These are phyloP conservation scores for Cryptosporidium muris DNA, from an alignment of 169 alveolate genomes.

Conservation along the genomic window DNA sequence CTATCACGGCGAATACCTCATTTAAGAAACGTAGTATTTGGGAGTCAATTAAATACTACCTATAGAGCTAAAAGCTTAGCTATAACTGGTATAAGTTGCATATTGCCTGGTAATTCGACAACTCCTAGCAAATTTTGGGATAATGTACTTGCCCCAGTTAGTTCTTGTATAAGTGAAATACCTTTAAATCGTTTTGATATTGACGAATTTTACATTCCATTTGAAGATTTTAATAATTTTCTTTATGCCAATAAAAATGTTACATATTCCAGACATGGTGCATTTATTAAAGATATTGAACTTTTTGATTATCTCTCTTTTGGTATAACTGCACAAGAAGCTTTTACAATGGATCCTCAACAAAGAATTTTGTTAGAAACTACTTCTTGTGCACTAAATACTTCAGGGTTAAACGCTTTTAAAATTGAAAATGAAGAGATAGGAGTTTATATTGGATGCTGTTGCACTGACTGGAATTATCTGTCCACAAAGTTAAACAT, in stretches of 20 bases:
- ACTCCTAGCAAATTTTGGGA: constrained; percentile 55
- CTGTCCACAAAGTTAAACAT: constrained; percentile 58
- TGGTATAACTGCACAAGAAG: constrained; percentile 66
- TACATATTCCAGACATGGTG: constrained; percentile 70
- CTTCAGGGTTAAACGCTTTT: constrained; percentile 28
- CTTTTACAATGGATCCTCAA: constrained; percentile 77
- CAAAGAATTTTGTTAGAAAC: constrained; percentile 76
- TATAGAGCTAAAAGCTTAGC: constrained; percentile 5
- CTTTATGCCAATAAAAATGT: constrained; percentile 13
- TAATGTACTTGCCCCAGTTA: constrained; percentile 9
- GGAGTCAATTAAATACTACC: not conserved
- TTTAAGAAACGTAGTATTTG: constrained; percentile 21
- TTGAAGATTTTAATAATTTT: constrained; percentile 28
- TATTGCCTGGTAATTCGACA: constrained; percentile 30
- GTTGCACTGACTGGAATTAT: constrained; percentile 77
- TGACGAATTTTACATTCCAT: constrained; percentile 42
- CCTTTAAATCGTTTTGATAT: constrained; percentile 64
- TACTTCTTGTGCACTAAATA: constrained; percentile 33
- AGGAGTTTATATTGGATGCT: constrained; percentile 78
- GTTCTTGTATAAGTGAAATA: constrained; percentile 37
- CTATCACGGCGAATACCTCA: constrained; percentile 22
- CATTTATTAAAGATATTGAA: constrained; percentile 72
- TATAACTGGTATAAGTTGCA: constrained; percentile 61
- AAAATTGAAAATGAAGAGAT: constrained; percentile 51
- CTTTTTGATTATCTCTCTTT: constrained; percentile 73